Evolutionary conservation across 768 basidiomycete species (phyloP).

Genomic region (Termitomyces sp.): DNA sequence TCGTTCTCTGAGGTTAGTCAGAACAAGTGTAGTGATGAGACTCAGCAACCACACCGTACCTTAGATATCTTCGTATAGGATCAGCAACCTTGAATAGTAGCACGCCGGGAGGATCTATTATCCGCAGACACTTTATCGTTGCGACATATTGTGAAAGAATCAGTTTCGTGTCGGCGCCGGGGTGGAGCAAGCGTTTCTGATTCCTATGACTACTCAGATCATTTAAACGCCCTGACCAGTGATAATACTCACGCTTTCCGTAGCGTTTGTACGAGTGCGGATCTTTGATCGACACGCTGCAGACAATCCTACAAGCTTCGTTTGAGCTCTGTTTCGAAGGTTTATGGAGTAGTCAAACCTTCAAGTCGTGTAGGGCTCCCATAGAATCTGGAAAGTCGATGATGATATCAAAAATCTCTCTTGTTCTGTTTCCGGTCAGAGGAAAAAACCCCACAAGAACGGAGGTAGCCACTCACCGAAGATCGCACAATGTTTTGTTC

Average conservation of each 20-base stretch:
- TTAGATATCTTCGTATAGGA: conserved; percentile 85
- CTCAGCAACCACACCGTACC: conserved; percentile 38
- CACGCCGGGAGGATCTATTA: conserved; percentile 91
- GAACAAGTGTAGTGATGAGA: not conserved
- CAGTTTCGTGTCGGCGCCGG: conserved; percentile 91
- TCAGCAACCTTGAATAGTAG: conserved; percentile 91
- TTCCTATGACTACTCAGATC: conserved; percentile 47
- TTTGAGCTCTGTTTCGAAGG: not conserved
- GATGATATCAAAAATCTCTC: conserved; percentile 94
- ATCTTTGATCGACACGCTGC: conserved; percentile 76
- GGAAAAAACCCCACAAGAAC: not conserved
- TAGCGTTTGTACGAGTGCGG: conserved; percentile 69
- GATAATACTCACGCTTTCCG: conserved; percentile 65
- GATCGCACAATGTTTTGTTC: conserved; percentile 84
- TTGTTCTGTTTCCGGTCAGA: conserved; percentile 40
- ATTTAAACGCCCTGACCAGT: not conserved
- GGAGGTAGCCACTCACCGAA: conserved; percentile 51
- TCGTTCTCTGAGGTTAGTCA: conserved; percentile 52
- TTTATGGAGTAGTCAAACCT: conserved; percentile 37
- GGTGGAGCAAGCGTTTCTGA: conserved; percentile 85
- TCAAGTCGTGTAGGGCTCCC: conserved; percentile 83
- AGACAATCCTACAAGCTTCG: conserved; percentile 56
- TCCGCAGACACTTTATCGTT: conserved; percentile 85
- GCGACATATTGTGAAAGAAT: conserved; percentile 89
- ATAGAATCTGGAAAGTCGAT: conserved; percentile 89